These are phyloP conservation scores for Dysphania ambrosioides DNA, from an alignment of 148 eudicot genomes.

Conservation along the genomic window DNA sequence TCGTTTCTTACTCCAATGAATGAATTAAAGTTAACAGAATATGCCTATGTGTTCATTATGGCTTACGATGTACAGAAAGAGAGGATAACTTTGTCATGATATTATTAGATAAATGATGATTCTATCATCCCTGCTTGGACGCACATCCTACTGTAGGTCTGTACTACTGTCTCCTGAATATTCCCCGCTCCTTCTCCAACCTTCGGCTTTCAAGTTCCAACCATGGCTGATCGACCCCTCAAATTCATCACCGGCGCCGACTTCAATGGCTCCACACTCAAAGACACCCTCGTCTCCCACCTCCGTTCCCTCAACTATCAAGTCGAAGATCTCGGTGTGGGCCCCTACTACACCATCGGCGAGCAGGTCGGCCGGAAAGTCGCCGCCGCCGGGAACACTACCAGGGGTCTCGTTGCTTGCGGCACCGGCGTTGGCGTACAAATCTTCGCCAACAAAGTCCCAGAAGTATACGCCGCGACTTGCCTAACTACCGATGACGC, in stretches of 20 bases:
- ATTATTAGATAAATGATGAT: too few relatives aligned
- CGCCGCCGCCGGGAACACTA: conserved; percentile 29
- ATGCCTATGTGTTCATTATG: too few relatives aligned
- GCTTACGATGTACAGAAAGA: too few relatives aligned
- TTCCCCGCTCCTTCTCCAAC: too few relatives aligned
- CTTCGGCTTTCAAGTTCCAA: too few relatives aligned
- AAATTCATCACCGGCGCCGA: conserved; percentile 89
- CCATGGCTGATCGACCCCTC: conserved; percentile 23
- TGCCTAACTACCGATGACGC: conserved; percentile 63
- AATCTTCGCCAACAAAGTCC: conserved; percentile 80
- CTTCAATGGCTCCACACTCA: conserved; percentile 54
- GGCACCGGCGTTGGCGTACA: conserved; percentile 82
- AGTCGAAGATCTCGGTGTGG: conserved; percentile 81
- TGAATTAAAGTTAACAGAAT: too few relatives aligned
- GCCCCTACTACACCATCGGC: conserved; percentile 68
- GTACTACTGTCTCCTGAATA: too few relatives aligned
- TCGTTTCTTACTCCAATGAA: too few relatives aligned
- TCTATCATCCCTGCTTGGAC: too few relatives aligned
- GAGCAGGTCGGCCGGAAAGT: conserved; percentile 61
- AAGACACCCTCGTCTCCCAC: conserved; percentile 59
- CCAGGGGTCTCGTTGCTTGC: conserved; percentile 64
- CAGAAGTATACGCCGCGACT: conserved; percentile 70
- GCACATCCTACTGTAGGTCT: too few relatives aligned
- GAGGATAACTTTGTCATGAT: too few relatives aligned
- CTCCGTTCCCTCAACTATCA: conserved; percentile 64